phyloP scores from a whole-genome alignment of 495 filamentous ascomycete species.

The Rusavskia elegans region DNA sequence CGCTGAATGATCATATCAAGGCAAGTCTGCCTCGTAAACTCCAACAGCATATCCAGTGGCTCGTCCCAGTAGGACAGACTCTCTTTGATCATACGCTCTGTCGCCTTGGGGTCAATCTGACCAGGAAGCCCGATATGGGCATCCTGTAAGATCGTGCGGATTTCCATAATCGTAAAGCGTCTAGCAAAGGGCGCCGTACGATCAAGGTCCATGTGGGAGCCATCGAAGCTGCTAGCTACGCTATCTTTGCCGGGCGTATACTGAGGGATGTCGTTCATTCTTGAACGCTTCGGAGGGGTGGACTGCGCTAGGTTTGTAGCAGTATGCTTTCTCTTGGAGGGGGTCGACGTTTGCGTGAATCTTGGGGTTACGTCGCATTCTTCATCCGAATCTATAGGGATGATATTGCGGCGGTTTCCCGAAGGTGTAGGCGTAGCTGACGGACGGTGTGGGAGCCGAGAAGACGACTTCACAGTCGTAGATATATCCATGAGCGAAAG shows the following conservation, averaged over 20 bases:
- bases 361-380: not conserved
- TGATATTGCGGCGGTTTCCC: not conserved
- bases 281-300: not conserved
- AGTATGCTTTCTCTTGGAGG: slow-evolving; percentile 6
- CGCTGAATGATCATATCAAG: slow-evolving; percentile 12
- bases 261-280: not conserved
- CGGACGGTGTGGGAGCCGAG: not conserved
- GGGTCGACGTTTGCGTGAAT: not conserved
- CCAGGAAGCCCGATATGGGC: slow-evolving; percentile 23
- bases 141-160: slow-evolving; percentile 23
- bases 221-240: not conserved
- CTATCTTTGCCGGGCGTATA: not conserved
- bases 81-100: slow-evolving; percentile 22
- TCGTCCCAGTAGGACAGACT: slow-evolving; percentile 26
- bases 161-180: slow-evolving; percentile 18
- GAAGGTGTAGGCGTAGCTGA: not conserved
- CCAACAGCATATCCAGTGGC: slow-evolving; percentile 19
- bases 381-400: slow-evolving; percentile 5
- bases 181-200: not conserved
- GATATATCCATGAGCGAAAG: not conserved
- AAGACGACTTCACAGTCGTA: not conserved
- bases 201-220: not conserved
- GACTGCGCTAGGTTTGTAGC: no score
- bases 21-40: slow-evolving; percentile 17
- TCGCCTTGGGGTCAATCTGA: slow-evolving; percentile 26